phyloP scores from a whole-genome alignment of 768 basidiomycete genomes.

The Podaxis sp. region DNA sequence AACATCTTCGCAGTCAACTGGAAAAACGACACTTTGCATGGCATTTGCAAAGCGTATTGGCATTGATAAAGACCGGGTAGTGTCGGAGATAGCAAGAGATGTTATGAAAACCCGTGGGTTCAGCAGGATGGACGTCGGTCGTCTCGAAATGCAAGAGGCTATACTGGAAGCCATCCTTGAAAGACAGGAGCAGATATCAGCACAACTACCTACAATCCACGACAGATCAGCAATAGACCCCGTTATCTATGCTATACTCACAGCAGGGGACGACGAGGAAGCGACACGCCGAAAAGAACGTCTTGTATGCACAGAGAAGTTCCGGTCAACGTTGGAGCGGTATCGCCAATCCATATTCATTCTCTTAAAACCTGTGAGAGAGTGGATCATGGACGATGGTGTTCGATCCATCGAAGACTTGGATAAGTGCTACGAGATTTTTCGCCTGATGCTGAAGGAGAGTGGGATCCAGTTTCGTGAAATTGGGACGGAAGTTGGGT shows the following conservation, averaged over 20 bases:
- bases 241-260: conserved; percentile 59
- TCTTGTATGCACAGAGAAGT: conserved; percentile 36
- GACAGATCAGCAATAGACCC: conserved; percentile 69
- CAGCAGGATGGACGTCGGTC: conserved; percentile 48
- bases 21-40: conserved; percentile 68
- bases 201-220: conserved; percentile 28
- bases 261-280: conserved; percentile 36
- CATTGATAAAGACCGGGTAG: conserved; percentile 37
- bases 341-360: conserved; percentile 53
- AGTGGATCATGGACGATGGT: conserved; percentile 67
- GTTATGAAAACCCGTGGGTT: conserved; percentile 57
- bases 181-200: conserved; percentile 36
- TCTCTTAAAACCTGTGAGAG: conserved; percentile 52
- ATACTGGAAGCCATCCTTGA: conserved; percentile 59
- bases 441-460: conserved; percentile 36
- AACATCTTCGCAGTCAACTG: conserved; percentile 44
- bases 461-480: conserved; percentile 44
- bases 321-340: conserved; percentile 39
- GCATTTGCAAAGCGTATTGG: conserved; percentile 45
- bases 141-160: conserved; percentile 59
- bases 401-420: conserved; percentile 56
- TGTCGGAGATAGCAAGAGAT: conserved; percentile 61
- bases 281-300: conserved; percentile 31
- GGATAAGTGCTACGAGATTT: conserved; percentile 37
- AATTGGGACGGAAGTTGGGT: conserved; percentile 45